Evolutionary conservation across 805 yeast genomes (phyloP), one percentile per base, ranked within the genome.

Genomic region (Candida incommunis): DNA sequence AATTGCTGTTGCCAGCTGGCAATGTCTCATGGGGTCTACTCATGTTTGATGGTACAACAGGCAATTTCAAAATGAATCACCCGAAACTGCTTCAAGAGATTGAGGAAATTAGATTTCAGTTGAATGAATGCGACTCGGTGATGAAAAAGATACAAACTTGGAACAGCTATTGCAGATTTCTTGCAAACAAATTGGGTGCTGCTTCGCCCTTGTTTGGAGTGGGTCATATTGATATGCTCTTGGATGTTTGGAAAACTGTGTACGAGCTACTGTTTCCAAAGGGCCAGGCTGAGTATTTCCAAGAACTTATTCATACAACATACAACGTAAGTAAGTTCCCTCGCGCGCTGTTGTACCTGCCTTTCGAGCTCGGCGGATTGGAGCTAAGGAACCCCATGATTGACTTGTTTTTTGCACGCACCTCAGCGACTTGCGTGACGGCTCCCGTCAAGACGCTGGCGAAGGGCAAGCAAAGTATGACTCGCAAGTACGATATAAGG

Each of bases 331-430:
- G 20, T 16, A n/a, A 16, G 7, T 31, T 16, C n/a, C 34, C 41
- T 11, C 7, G 3, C 7, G 45, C 41, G 3, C 21, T 37, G 4
- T 26, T 41, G 42, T 43, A 22, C 20, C 40, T 41, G 31, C 45
- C 45, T 11, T 16, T 35, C 22, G n/a, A 35, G 21, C 22, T 43
- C 13, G 45, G 45, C 3, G 45, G 45, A 9, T 16, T 43, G 24
- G 45, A 13, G 18, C 22, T 43, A 22, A 11, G 20, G 11, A 40
- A 43, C 24, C 45, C 45, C 13, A 15, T 43, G 3, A 31, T 37
- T 9, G 41, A 37, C 11, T 42, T 43, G 22, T 11, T 21, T 15
- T 15, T 18, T 11, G 23, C 20, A 21, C 23, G 18, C 23, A 22
- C 20, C 16, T 21, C 9, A 20, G 15, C n/a, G n/a, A n/a, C n/a